A percentile compares a stretch with the other conserved stretches of the same genome.
Evolutionary conservation across 2,329 filamentous ascomycete species (phyloP).

Genomic region (Colletotrichum graminicola): DNA sequence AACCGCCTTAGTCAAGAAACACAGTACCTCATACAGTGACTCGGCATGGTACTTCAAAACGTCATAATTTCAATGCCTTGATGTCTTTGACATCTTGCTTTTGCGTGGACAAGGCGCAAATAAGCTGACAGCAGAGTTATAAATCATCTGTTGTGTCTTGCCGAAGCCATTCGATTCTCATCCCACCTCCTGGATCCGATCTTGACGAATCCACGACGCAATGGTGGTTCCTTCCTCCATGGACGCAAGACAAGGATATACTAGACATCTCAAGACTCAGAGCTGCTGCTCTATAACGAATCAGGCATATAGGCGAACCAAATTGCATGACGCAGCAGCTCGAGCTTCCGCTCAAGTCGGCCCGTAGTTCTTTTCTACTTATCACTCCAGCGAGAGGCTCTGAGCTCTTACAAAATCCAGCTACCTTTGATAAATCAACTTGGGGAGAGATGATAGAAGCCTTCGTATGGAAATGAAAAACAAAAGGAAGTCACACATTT

Average conservation of each 20-base stretch:
- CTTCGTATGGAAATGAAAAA: background rate
- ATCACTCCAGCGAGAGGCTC: too few relatives aligned
- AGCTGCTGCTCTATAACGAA: background rate
- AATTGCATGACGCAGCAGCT: background rate
- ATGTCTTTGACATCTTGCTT: fast-evolving
- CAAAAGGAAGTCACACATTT: background rate
- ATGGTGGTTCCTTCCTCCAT: background rate
- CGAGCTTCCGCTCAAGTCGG: background rate
- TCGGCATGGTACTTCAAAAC: background rate
- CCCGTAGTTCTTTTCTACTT: too few relatives aligned
- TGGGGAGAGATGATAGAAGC: background rate
- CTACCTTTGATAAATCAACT: background rate
- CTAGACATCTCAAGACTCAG: background rate
- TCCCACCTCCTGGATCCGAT: background rate
- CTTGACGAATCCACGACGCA: background rate
- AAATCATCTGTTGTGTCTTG: background rate
- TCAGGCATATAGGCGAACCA: background rate
- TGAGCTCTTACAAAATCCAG: fast-evolving
- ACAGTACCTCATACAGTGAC: background rate
- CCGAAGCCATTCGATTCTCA: background rate
- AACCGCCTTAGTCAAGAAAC: background rate
- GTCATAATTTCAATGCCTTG: background rate
- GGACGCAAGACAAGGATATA: background rate
- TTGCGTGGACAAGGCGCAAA: background rate
- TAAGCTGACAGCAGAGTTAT: background rate